These are phyloP conservation scores for Lantana camara DNA, from an alignment of 257 asterid genomes.

Conservation along the genomic window DNA sequence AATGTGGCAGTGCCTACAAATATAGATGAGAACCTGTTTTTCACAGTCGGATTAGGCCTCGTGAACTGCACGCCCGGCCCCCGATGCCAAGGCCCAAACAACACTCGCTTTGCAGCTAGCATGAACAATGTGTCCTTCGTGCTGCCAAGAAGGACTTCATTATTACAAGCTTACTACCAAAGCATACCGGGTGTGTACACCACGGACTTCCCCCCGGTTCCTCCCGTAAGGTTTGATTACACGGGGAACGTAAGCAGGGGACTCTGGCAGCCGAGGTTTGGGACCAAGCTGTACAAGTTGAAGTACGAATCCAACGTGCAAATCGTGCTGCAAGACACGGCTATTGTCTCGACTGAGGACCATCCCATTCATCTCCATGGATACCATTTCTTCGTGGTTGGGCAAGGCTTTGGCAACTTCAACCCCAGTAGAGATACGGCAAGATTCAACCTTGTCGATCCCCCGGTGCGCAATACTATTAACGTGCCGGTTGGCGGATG, in stretches of 20 bases:
- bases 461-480: slow-evolving; percentile 60
- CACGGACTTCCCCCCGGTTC: slow-evolving; percentile 55
- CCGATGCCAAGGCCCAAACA: slow-evolving; percentile 65
- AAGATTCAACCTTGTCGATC: slow-evolving; percentile 61
- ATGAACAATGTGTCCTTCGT: slow-evolving; percentile 64
- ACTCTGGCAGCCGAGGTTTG: slow-evolving; percentile 55
- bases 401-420: slow-evolving; percentile 71
- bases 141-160: slow-evolving; percentile 46
- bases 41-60: slow-evolving; percentile 67
- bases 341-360: slow-evolving; percentile 60
- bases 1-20: slow-evolving; percentile 40
- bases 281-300: slow-evolving; percentile 55
- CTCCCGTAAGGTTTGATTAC: slow-evolving; percentile 54
- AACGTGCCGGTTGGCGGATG: slow-evolving; percentile 73
- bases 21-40: slow-evolving; percentile 53
- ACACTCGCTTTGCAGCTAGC: slow-evolving; percentile 60
- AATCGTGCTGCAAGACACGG: slow-evolving; percentile 63
- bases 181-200: slow-evolving; percentile 55
- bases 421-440: slow-evolving; percentile 44
- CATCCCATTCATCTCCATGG: slow-evolving; percentile 74
- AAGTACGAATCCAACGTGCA: slow-evolving; percentile 55
- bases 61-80: slow-evolving; percentile 60
- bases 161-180: slow-evolving; percentile 64
- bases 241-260: slow-evolving; percentile 57
- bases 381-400: slow-evolving; percentile 66